Evolutionary conservation across 148 eudicot genomes (phyloP).

Genomic region (Fagopyrum tataricum): DNA sequence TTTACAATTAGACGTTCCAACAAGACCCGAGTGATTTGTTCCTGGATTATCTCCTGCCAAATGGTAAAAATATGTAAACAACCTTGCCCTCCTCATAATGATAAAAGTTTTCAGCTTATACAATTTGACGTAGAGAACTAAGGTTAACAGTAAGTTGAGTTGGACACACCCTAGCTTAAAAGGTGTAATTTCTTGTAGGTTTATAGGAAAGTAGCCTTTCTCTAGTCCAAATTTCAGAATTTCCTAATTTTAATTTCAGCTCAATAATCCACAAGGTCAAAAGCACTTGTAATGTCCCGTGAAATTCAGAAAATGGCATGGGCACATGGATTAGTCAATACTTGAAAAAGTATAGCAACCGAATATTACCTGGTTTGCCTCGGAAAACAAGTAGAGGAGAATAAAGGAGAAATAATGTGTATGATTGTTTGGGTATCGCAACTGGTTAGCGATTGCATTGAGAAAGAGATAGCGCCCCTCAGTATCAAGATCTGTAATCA

Average conservation of each 20-base stretch:
- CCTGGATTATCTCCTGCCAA: slow-evolving; percentile 7
- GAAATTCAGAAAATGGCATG: background rate
- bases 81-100: background rate
- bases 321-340: background rate
- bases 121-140: background rate
- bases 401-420: slow-evolving; percentile 54
- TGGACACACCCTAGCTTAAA: background rate
- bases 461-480: slow-evolving; percentile 91
- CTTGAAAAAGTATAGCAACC: background rate
- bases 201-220: background rate
- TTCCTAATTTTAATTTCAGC: background rate
- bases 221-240: background rate
- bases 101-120: too few relatives aligned
- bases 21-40: background rate
- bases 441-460: slow-evolving; percentile 87
- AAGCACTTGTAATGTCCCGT: background rate
- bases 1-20: background rate
- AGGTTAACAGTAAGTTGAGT: background rate
- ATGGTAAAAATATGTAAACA: background rate
- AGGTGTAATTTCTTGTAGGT: background rate
- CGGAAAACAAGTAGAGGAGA: background rate
- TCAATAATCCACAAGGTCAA: background rate
- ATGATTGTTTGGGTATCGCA: slow-evolving; percentile 92
- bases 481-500: slow-evolving; percentile 67
- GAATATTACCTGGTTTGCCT: background rate